A percentile compares a stretch with the other conserved stretches of the same genome.
These are phyloP conservation scores for Dimargaris cristalligena DNA, from an alignment of 192 early-diverging fungal genomes.

Conservation along the genomic window DNA sequence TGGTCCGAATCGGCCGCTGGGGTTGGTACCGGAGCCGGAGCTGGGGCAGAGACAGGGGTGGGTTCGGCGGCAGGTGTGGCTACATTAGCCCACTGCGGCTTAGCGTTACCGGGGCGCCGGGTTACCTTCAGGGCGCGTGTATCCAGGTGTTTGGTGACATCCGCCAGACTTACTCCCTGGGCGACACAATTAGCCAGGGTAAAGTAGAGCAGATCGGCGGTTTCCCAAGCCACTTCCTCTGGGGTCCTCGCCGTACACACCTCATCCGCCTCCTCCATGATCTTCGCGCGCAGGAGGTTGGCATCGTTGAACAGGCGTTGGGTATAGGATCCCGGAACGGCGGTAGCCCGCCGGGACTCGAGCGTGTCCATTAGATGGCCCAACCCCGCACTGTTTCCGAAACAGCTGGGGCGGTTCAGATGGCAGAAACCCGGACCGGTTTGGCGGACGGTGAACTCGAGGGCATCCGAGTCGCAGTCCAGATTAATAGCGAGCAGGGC, in stretches of 20 bases:
- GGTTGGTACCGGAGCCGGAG: too few relatives aligned
- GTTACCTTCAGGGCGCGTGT: slow-evolving; percentile 65
- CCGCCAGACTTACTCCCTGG: slow-evolving; percentile 59
- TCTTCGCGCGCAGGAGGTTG: slow-evolving; percentile 69
- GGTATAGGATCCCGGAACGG: slow-evolving; percentile 87
- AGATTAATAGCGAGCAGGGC: slow-evolving; percentile 50
- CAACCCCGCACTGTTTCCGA: slow-evolving; percentile 54
- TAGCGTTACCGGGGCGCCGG: slow-evolving; percentile 83
- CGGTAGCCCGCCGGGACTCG: slow-evolving; percentile 42
- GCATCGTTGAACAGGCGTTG: slow-evolving; percentile 70
- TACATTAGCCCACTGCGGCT: slow-evolving; percentile 44
- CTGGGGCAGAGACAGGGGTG: too few relatives aligned
- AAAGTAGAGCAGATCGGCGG: slow-evolving; percentile 94
- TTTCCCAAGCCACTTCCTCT: slow-evolving; percentile 84
- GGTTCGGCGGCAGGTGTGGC: too few relatives aligned
- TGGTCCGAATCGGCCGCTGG: slow-evolving; percentile 19
- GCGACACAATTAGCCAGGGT: slow-evolving; percentile 72
- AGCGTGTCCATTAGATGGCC: slow-evolving; percentile 52
- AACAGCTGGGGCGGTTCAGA: slow-evolving; percentile 77
- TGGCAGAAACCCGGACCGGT: slow-evolving; percentile 87
- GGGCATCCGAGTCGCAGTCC: slow-evolving; percentile 84
- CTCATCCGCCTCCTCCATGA: slow-evolving; percentile 91
- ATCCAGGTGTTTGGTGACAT: slow-evolving; percentile 80
- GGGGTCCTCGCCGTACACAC: slow-evolving; percentile 57
- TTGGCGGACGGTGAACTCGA: slow-evolving; percentile 78